Evolutionary conservation across 164 flowering plant genomes (phyloP).

Genomic region (Aristolochia fimbriata): DNA sequence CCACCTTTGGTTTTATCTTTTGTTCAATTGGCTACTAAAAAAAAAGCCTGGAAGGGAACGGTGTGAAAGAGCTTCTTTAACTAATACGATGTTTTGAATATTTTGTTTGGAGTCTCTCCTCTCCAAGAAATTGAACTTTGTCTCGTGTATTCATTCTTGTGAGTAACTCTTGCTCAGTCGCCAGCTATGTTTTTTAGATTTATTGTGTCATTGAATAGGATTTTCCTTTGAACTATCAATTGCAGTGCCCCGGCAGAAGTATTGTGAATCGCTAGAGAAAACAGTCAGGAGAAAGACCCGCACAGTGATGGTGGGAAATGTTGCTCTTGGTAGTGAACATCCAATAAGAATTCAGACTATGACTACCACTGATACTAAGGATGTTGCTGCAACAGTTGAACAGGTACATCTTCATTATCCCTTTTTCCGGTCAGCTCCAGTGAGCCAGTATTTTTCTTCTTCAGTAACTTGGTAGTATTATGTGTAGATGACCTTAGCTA

Average conservation of each 20-base stretch:
- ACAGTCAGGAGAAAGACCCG: constrained; percentile 89
- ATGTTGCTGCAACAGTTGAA: constrained; percentile 82
- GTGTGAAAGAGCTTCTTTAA: no score
- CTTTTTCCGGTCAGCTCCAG: neutral
- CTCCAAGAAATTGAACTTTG: no score
- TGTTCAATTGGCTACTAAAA: no score
- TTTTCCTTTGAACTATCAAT: no score
- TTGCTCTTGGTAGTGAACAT: constrained; percentile 94
- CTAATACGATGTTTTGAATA: no score
- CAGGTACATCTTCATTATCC: constrained; percentile 36
- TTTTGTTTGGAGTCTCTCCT: no score
- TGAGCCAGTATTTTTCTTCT: neutral
- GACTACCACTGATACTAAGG: constrained; percentile 94
- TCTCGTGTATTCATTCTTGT: no score
- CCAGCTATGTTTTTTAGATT: no score
- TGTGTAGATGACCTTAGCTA: neutral
- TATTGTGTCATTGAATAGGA: no score
- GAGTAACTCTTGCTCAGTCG: no score
- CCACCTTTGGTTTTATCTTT: neutral
- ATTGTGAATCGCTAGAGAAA: constrained; percentile 77
- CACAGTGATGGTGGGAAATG: constrained; percentile 93
- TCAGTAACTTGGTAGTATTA: constrained; percentile 1
- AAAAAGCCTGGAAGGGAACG: no score
- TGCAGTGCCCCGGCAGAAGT: constrained; percentile 91
- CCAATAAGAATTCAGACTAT: constrained; percentile 93